Evolutionary conservation across 2,329 filamentous ascomycete genomes (phyloP).

Genomic region (Ophiostoma australiae): DNA sequence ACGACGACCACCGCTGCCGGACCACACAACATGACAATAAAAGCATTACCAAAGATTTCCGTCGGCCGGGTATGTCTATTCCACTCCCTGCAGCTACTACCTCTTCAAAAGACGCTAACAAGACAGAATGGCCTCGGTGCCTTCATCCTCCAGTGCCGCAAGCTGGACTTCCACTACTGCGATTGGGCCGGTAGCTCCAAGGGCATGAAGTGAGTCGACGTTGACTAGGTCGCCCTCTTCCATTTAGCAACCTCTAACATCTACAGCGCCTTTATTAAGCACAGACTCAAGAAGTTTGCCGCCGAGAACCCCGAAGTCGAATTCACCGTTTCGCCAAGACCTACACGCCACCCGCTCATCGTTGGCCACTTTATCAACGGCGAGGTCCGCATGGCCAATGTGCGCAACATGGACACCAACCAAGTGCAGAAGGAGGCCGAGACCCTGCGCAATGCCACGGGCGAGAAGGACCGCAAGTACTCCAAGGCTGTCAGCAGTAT

Average conservation of each 20-base stretch:
- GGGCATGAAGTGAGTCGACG: constrained; percentile 75
- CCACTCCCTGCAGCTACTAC: not conserved
- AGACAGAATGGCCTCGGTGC: constrained; percentile 87
- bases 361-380: constrained; percentile 92
- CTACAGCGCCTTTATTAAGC: constrained; percentile 71
- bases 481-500: constrained; percentile 61
- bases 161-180: constrained; percentile 93
- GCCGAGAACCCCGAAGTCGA: constrained; percentile 80
- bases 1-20: constrained; percentile 15
- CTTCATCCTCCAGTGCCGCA: constrained; percentile 96
- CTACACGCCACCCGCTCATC: constrained; percentile 83
- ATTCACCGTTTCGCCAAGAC: constrained; percentile 83
- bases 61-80: constrained; percentile 26
- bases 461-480: constrained; percentile 63
- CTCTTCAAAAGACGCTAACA: not conserved
- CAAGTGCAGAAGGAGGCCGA: constrained; percentile 78
- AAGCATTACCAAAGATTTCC: constrained; percentile 28
- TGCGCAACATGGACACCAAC: constrained; percentile 74
- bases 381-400: constrained; percentile 76
- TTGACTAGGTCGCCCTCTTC: not conserved
- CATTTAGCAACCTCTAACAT: constrained; percentile 18
- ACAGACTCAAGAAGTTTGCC: constrained; percentile 71
- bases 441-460: constrained; percentile 66
- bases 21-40: constrained; percentile 28
- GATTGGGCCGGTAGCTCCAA: constrained; percentile 89